Conservation (phyloP, 768 basidiomycete genomes). For the Phylloporus scabripes region DNA sequence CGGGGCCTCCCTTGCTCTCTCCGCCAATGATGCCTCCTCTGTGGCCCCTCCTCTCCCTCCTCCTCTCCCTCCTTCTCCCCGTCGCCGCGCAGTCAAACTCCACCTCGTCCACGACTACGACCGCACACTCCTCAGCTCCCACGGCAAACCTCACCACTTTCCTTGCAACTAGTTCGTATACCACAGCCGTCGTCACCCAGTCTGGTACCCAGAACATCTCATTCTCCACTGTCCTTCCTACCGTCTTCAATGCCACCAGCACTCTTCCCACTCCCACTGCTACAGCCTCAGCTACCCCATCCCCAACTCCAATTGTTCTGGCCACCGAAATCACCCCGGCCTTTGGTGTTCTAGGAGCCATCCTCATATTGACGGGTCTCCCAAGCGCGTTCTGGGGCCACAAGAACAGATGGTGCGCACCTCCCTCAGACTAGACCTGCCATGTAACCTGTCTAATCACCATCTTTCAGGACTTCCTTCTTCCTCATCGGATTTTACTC, state of each 20-base stretch:
- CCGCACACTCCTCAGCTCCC: not conserved
- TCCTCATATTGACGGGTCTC: constrained; percentile 85
- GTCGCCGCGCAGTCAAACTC: constrained; percentile 36
- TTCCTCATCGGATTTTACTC: constrained; percentile 92
- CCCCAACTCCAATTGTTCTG: constrained; percentile 34
- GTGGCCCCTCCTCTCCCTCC: constrained; percentile 16
- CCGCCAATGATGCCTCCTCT: constrained; percentile 10
- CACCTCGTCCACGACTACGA: constrained; percentile 12
- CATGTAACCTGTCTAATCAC: constrained; percentile 4
- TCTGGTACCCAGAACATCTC: constrained; percentile 46
- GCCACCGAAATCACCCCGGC: constrained; percentile 77
- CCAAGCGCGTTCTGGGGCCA: constrained; percentile 90
- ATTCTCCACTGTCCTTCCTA: constrained; percentile 53
- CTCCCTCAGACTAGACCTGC: not conserved
- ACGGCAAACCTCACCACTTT: constrained; percentile 44
- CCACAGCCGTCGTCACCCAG: constrained; percentile 42
- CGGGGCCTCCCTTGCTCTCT: constrained; percentile 2
- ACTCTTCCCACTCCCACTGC: constrained; percentile 47
- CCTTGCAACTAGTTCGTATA: constrained; percentile 48
- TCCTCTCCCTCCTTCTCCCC: constrained; percentile 24
- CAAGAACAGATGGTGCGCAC: constrained; percentile 85
- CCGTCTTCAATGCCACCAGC: constrained; percentile 55
- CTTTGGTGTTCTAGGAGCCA: constrained; percentile 82
- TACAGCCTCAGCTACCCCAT: constrained; percentile 37
- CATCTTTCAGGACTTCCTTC: constrained; percentile 71